Evolutionary conservation across 2,329 filamentous ascomycete genomes (phyloP).

Genomic region (Lachnellula arida): DNA sequence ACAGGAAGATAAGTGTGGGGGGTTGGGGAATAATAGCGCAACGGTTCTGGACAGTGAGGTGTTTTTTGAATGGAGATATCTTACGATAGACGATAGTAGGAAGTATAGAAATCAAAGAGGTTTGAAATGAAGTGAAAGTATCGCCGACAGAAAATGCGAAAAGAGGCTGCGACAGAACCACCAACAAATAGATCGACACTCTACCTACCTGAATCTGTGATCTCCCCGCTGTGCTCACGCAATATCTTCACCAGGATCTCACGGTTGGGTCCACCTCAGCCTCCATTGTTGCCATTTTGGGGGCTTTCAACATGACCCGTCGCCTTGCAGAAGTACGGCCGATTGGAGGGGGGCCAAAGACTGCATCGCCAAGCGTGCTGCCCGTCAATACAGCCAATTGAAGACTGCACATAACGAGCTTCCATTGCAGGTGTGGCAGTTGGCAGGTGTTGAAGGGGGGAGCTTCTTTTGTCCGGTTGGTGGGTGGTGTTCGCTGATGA

Average conservation of each 20-base stretch:
- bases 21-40: background rate
- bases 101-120: background rate
- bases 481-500: background rate
- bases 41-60: background rate
- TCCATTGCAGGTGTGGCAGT: background rate
- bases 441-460: background rate
- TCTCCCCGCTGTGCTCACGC: background rate
- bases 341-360: background rate
- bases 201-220: background rate
- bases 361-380: background rate
- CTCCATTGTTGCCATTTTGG: background rate
- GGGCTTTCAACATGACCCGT: background rate
- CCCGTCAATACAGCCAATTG: background rate
- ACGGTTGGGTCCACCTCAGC: background rate
- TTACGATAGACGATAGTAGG: background rate
- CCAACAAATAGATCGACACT: background rate
- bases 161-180: background rate
- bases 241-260: background rate
- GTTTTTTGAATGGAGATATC: background rate
- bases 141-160: background rate
- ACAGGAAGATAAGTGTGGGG: background rate
- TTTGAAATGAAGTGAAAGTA: constrained; percentile 14
- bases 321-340: background rate
- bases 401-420: background rate
- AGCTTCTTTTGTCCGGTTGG: background rate